Evolutionary conservation across 2,329 filamentous ascomycete species (phyloP).

Genomic region (Talaromyces sp.): DNA sequence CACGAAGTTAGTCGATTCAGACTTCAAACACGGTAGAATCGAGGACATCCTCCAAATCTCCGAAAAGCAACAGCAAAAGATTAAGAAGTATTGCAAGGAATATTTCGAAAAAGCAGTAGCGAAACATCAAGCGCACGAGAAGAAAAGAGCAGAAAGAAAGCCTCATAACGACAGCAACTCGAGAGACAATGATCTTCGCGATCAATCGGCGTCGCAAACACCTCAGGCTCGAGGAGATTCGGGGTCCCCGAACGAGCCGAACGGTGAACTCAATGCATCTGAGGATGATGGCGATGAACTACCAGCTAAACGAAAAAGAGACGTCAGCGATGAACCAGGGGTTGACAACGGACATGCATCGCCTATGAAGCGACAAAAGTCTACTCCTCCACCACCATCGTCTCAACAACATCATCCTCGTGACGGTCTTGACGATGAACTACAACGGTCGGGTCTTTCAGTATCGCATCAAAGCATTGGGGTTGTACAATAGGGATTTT

Average conservation of each 20-base stretch:
- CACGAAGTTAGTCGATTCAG: conserved; percentile 85
- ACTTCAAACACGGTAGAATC: conserved; percentile 87
- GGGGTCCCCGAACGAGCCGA: conserved; percentile 21
- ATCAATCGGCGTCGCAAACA: conserved; percentile 10
- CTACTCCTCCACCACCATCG: conserved; percentile 10
- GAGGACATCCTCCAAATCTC: conserved; percentile 71
- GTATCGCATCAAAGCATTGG: conserved; percentile 15
- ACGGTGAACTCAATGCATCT: conserved; percentile 24
- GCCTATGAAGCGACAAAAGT: conserved; percentile 13
- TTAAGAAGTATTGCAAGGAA: conserved; percentile 77
- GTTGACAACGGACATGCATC: conserved; percentile 32
- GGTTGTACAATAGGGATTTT: conserved; percentile 15
- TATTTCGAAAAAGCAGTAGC: conserved; percentile 81
- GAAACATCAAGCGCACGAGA: conserved; percentile 67
- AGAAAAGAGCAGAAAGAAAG: conserved; percentile 53
- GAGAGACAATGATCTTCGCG: conserved; percentile 17
- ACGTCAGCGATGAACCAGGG: conserved; percentile 23
- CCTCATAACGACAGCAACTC: conserved; percentile 23
- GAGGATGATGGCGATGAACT: conserved; percentile 31
- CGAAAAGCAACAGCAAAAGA: conserved; percentile 71
- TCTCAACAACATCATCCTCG: conserved; percentile 8
- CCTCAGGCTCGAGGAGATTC: conserved; percentile 27
- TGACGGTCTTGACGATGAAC: conserved; percentile 10
- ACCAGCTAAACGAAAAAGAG: conserved; percentile 53
- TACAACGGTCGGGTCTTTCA: conserved; percentile 13